Base-by-base conservation (phyloP, 257 asterid genomes). In the Solanum rostratum region DNA sequence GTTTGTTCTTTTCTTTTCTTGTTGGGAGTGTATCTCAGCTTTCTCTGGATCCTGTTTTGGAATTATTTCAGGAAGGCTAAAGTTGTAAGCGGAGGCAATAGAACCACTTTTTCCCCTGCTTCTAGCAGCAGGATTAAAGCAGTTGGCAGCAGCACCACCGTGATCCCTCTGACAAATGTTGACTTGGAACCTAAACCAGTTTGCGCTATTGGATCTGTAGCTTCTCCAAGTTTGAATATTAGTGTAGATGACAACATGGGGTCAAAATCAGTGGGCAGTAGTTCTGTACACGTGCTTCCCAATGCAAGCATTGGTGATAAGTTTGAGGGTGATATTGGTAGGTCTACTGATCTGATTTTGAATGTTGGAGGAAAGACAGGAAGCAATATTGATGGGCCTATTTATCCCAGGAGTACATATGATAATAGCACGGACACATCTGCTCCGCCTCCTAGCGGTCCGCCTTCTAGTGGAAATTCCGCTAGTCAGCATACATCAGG, bases 31-130 rank as follows among this genome's bases (percentile, higher is more conserved):
- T 24, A 74, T 74, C 43, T 74, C 81, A 74, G 59, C 43, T 24
- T 74, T 74, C 30, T 45, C 41, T 45, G 57, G 13, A n/a, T 73
- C 4, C 81, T 73, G 39, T 73, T 73, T 45, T 15, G 22, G 41
- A 15, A 46, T 24, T 81, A 16, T 74, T 74, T 74, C 97, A 97
- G 99, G 90, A 95, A 87, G 88, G 98, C 97, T 79, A 95, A 92
- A 91, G 90, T 95, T 85, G 85, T 97, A 83, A 88, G 93, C 43
- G 89, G 63, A 88, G 68, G 89, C 88, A 90, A 87, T 83, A 91
- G 83, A 60, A 71, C 89, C 62, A 82, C 89, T 59, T 85, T 84
- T 15, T 89, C 87, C 78, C 87, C 86, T 85, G 81, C 88, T 62
- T 81, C 84, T 50, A 74, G n/a, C 83, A 62, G 69, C 59, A 92